Evolutionary conservation across 2,329 filamentous ascomycete species (phyloP).

Genomic region (Colletotrichum tropicicola): DNA sequence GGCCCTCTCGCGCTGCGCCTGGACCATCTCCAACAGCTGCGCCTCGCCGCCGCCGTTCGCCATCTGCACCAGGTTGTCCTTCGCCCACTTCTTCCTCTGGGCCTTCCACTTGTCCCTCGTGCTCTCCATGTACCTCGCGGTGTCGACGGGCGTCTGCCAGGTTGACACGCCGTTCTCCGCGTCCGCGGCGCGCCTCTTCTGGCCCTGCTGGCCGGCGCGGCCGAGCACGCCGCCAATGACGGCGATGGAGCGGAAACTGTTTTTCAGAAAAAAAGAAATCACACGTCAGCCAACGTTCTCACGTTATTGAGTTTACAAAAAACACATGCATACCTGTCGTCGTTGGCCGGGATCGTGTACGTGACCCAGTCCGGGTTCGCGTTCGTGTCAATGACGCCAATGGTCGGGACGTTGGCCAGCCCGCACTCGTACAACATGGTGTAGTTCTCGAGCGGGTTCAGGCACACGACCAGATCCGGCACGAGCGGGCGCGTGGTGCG

Average conservation of each 20-base stretch:
- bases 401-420: conserved; percentile 87
- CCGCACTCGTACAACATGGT: conserved; percentile 91
- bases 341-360: conserved; percentile 95
- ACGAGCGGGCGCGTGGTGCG: conserved; percentile 72
- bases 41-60: conserved; percentile 45
- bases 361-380: conserved; percentile 93
- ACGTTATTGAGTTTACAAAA: no score
- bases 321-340: conserved; percentile 78
- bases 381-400: conserved; percentile 94
- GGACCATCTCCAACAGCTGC: conserved; percentile 42
- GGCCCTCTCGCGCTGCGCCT: conserved; percentile 10
- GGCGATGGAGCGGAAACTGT: conserved; percentile 80
- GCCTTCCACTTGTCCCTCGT: conserved; percentile 37
- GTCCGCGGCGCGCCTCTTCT: conserved; percentile 69
- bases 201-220: conserved; percentile 82
- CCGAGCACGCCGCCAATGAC: conserved; percentile 88
- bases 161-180: conserved; percentile 71
- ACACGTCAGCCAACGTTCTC: neutral
- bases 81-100: conserved; percentile 46
- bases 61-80: conserved; percentile 39
- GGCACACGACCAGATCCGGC: conserved; percentile 89
- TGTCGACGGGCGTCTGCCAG: conserved; percentile 62
- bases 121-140: conserved; percentile 48
- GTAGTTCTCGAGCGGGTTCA: conserved; percentile 95
- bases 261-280: neutral